Base-by-base conservation (phyloP, 306 rosid genomes). In the Dryas alaskensis region DNA sequence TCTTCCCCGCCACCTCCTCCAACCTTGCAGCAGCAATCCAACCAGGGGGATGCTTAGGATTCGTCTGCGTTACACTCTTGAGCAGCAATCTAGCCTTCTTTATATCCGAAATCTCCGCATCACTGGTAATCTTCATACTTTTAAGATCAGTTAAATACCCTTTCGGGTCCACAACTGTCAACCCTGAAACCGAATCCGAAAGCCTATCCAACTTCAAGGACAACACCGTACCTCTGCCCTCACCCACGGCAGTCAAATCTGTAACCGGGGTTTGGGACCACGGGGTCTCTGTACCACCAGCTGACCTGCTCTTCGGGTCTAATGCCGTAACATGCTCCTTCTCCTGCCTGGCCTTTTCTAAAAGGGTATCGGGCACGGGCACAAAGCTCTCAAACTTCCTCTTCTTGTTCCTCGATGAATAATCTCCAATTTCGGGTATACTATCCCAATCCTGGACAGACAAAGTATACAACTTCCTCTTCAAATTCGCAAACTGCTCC, bases 21-120 rank as follows among this genome's bases (percentile, higher is more conserved):
- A 92, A 73, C 89, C 96, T 84, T 0, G 98, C 90, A 2, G 98
- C 96, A 0, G 96, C 98, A 76, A 90, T 90, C 98, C 98, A 92
- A 71, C 96, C 97, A 0, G 92, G 92, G 0, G 98, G 97, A 43
- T 92, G 95, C 68, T 90, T 92, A 0, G 95, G 98, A 86, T 92
- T 90, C 0, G 96, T 90, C 79, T 90, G 90, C 7, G 86, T 92
- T 58, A 90, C 96, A 82, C 98, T 92, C 89, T 90, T 92, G 0
- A 90, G 87, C 80, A 92, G 69, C 79, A 92, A 72, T 54, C 98
- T 87, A 13, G 97, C 92, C 84, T 90, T 92, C 78, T 92, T 89
- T 0, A 90, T 88, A 80, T 92, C 98, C 0, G 95, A 90, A 71
- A 92, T 89, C 85, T 92, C 92, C 0, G 92, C 98, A 81, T 92